These are phyloP conservation scores for Cryptosporidium felis DNA, from an alignment of 169 alveolate genomes.

Conservation along the genomic window DNA sequence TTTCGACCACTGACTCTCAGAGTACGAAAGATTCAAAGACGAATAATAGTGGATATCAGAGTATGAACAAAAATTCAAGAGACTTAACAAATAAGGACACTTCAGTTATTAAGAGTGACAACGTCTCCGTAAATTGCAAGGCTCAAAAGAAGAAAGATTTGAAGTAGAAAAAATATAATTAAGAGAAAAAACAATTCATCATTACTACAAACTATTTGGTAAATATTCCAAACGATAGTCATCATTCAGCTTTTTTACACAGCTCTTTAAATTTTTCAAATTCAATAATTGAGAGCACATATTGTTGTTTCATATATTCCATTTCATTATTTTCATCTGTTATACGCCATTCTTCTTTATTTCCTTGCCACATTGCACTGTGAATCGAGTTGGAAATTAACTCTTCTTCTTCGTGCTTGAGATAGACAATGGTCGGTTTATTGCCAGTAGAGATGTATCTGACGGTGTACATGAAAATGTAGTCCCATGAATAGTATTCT, in stretches of 20 bases:
- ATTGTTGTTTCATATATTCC: slow-evolving; percentile 34
- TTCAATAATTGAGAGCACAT: slow-evolving; percentile 20
- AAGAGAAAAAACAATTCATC: no score
- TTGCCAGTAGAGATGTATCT: slow-evolving; percentile 19
- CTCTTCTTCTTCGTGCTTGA: slow-evolving; percentile 52
- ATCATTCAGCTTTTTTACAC: no score
- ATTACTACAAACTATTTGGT: no score
- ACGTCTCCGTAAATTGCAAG: no score
- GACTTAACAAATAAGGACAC: no score
- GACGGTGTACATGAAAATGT: slow-evolving; percentile 8
- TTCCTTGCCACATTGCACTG: slow-evolving; percentile 22
- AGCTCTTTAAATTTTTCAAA: slow-evolving; percentile 9
- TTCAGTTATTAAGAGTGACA: no score
- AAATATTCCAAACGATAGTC: no score
- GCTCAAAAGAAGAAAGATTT: no score
- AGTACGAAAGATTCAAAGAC: background rate
- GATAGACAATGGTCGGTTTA: background rate
- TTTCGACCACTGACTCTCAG: background rate
- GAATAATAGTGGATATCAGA: background rate
- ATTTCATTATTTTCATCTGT: slow-evolving; percentile 27
- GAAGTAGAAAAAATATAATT: no score
- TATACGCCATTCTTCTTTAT: slow-evolving; percentile 31
- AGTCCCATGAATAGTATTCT: slow-evolving; percentile 52
- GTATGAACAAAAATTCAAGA: background rate
- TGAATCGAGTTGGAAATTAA: slow-evolving; percentile 11